Evolutionary conservation across 139 green algal genomes (phyloP).

Genomic region (Auxenochlorella pyrenoidosa): DNA sequence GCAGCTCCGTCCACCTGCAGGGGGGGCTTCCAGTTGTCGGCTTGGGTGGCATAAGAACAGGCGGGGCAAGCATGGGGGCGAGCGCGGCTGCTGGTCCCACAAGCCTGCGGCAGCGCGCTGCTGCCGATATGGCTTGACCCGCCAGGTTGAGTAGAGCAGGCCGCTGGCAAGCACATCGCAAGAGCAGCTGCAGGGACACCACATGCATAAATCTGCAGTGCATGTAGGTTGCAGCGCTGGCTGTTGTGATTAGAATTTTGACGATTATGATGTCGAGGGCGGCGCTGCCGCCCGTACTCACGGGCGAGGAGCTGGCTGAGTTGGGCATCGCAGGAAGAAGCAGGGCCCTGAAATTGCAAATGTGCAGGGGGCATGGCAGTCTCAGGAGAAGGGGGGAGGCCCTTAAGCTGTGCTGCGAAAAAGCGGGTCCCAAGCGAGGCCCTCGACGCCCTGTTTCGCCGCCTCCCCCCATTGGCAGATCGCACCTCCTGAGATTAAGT

Average conservation of each 20-base stretch:
- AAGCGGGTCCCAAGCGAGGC: background rate
- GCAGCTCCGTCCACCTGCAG: constrained; percentile 20
- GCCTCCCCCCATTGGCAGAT: background rate
- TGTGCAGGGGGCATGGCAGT: background rate
- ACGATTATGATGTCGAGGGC: too few species aligned
- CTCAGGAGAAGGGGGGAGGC: background rate
- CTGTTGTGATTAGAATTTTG: too few species aligned
- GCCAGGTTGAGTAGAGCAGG: too few species aligned
- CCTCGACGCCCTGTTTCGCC: background rate
- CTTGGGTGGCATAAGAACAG: too few species aligned
- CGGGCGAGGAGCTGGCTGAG: background rate
- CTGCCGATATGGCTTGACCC: too few species aligned
- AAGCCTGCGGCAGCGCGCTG: too few species aligned
- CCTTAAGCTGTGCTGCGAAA: background rate
- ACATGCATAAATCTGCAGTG: background rate
- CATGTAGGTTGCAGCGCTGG: too few species aligned
- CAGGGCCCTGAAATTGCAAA: constrained; percentile 2
- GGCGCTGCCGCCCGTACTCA: too few species aligned
- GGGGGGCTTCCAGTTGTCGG: too few species aligned
- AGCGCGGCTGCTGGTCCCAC: background rate
- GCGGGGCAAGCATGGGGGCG: background rate
- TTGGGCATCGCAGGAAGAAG: constrained; percentile 13
- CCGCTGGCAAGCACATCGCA: too few species aligned
- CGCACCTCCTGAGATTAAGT: constrained; percentile 41
- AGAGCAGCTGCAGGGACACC: too few species aligned